Evolutionary conservation across 208 protist species (phyloP), one percentile per base, ranked within the genome.

Genomic region (Acanthamoeba castellanii): DNA sequence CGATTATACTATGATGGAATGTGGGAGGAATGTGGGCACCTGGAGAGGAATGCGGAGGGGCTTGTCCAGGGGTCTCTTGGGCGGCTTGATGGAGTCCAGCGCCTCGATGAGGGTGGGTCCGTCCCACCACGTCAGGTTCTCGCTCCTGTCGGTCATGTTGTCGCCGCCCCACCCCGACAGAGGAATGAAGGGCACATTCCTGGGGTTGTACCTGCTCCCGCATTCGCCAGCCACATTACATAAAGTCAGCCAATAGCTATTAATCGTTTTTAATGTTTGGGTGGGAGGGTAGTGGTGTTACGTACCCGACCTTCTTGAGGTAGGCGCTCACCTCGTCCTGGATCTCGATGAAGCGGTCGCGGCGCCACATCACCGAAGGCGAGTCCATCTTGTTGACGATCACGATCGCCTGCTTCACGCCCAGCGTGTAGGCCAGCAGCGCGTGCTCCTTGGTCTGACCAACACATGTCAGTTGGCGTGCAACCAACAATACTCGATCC

Each of bases 91-190:
- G 32, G 88, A 82, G 96, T 99, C 98, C 20, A 99, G 97, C n/a
- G 98, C 98, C 95, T 99, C 98, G 57, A 99, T 81, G 45, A 99
- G 97, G 87, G 97, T 99, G 11, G 96, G 96, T 47, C 98, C 98
- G 95, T 98, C 98, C 94, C 97, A 99, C 99, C 99, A 99, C 66
- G 92, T 27, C 97, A 99, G 98, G 96, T 99, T 99, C 25, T 93
- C 78, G 30, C 98, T 98, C 22, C 34, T 72, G 47, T 98, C 96
- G 30, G 98, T 84, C 96, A 99, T 97, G 98, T 99, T 99, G 96
- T 99, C 99, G 96, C 99, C 99, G 88, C 96, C 95, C 97, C 98
- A 99, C 72, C 99, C 99, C 27, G 98, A 99, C 95, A 99, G 99
- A 90, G 99, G 99, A 89, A 99, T 96, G 96, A 98, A 99, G 68